A percentile compares a stretch with the other conserved stretches of the same genome.
Evolutionary conservation across 768 basidiomycete genomes (phyloP).

Genomic region (Leucogyrophana mollusca): DNA sequence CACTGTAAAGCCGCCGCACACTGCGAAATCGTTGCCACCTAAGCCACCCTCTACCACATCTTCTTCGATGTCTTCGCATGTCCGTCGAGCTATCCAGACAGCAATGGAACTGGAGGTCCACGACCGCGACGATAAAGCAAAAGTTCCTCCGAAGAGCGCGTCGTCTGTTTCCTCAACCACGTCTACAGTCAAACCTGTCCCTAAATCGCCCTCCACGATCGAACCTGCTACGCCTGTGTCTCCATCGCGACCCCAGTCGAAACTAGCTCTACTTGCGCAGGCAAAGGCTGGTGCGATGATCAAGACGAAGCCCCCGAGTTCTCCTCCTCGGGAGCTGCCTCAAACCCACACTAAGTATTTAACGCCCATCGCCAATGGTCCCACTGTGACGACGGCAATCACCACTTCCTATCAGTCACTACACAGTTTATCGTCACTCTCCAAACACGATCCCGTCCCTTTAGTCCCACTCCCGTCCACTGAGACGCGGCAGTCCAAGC

Average conservation of each 20-base stretch:
- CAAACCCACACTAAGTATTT: constrained; percentile 64
- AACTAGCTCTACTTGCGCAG: constrained; percentile 73
- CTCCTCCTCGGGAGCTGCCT: constrained; percentile 37
- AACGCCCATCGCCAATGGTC: constrained; percentile 77
- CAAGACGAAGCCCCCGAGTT: constrained; percentile 12
- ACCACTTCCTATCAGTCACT: constrained; percentile 79
- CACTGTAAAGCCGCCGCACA: constrained; percentile 24
- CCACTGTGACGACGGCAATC: constrained; percentile 82
- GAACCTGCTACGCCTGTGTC: constrained; percentile 16
- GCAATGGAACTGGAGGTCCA: constrained; percentile 62
- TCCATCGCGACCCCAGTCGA: constrained; percentile 52
- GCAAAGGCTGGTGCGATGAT: constrained; percentile 38
- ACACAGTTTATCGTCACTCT: constrained; percentile 49
- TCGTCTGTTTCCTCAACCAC: constrained; percentile 12
- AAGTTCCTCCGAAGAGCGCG: constrained; percentile 8
- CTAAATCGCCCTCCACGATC: constrained; percentile 20
- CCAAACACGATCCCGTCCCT: constrained; percentile 16
- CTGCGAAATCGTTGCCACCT: constrained; percentile 24
- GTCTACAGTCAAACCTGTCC: constrained; percentile 21
- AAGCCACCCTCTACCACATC: constrained; percentile 28
- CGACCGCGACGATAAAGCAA: constrained; percentile 31
- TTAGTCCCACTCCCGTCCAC: constrained; percentile 29
- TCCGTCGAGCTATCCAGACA: constrained; percentile 64
- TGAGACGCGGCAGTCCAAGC: constrained; percentile 60
- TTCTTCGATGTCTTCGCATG: constrained; percentile 58